phyloP scores from a whole-genome alignment of 129 eudicot genomes.

The Chrysanthemum seticuspe region DNA sequence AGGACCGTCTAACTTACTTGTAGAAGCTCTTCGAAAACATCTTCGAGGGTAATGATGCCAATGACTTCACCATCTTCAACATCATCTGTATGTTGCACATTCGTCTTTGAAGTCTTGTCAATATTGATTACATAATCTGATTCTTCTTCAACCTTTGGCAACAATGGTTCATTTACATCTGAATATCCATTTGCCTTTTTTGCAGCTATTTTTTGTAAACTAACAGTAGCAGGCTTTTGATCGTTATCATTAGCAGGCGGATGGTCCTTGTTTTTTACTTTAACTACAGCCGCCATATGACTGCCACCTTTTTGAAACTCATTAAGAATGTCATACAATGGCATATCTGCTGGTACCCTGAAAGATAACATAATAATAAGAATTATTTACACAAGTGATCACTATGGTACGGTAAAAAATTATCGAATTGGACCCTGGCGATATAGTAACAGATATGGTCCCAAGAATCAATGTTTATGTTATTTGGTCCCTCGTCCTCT shows the following conservation, averaged over 20 bases:
- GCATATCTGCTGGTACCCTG: conserved; percentile 96
- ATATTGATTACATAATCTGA: conserved; percentile 44
- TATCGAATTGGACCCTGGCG: no score
- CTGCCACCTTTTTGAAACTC: conserved; percentile 98
- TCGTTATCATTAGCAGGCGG: conserved; percentile 19
- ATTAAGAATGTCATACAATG: conserved; percentile 89
- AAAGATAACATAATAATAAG: conserved; percentile 12
- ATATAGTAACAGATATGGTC: no score
- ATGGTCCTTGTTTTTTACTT: conserved; percentile 54
- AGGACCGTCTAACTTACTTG: conserved; percentile 51
- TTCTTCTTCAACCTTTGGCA: conserved; percentile 47
- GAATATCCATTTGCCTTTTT: conserved; percentile 31
- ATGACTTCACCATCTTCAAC: conserved; percentile 89
- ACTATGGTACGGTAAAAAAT: no score
- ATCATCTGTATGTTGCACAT: conserved; percentile 40
- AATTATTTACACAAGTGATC: no score
- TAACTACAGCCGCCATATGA: conserved; percentile 98
- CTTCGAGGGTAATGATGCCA: conserved; percentile 95
- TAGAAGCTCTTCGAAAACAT: conserved; percentile 96
- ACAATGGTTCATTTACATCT: conserved; percentile 57
- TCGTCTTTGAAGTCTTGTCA: conserved; percentile 35
- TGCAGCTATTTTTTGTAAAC: conserved; percentile 22
- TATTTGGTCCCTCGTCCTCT: no score
- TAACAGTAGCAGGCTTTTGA: conserved; percentile 20
- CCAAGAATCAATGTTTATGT: no score